phyloP scores from a whole-genome alignment of 768 basidiomycete genomes.

The Hericium rajendrae region DNA sequence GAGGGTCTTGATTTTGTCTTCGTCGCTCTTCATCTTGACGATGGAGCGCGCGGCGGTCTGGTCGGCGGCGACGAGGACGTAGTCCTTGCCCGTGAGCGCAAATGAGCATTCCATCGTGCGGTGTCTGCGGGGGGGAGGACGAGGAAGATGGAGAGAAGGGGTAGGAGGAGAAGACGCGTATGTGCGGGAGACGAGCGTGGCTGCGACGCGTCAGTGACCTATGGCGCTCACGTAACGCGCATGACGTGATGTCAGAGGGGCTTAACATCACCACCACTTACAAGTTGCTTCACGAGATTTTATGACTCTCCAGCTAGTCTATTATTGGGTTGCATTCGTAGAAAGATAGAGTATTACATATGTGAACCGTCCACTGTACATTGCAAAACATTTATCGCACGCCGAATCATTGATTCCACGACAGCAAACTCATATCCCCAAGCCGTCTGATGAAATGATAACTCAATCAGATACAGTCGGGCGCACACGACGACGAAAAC shows the following conservation, averaged over 20 bases:
- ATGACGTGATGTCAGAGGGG: too few species aligned
- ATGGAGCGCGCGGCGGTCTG: conserved; percentile 84
- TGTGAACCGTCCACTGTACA: too few species aligned
- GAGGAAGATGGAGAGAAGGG: background rate
- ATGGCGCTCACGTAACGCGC: background rate
- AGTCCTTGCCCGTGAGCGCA: conserved; percentile 86
- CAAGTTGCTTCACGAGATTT: too few species aligned
- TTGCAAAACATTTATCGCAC: too few species aligned
- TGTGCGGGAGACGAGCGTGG: background rate
- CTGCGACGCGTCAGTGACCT: conserved; percentile 7
- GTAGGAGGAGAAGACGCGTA: background rate
- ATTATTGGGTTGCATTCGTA: too few species aligned
- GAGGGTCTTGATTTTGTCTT: conserved; percentile 92
- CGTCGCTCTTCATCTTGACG: conserved; percentile 95
- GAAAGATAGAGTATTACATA: too few species aligned
- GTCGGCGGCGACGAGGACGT: conserved; percentile 87
- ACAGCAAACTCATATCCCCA: conserved; percentile 80
- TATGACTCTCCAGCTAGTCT: too few species aligned
- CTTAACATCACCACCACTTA: too few species aligned
- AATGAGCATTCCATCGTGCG: conserved; percentile 80
- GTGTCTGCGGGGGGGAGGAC: background rate
- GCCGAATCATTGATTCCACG: conserved; percentile 58
- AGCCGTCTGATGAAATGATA: conserved; percentile 43
- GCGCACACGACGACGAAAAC: conserved; percentile 7
- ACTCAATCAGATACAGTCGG: conserved; percentile 1